phyloP scores from a whole-genome alignment of 495 filamentous ascomycete genomes.

The Pseudevernia furfuracea region DNA sequence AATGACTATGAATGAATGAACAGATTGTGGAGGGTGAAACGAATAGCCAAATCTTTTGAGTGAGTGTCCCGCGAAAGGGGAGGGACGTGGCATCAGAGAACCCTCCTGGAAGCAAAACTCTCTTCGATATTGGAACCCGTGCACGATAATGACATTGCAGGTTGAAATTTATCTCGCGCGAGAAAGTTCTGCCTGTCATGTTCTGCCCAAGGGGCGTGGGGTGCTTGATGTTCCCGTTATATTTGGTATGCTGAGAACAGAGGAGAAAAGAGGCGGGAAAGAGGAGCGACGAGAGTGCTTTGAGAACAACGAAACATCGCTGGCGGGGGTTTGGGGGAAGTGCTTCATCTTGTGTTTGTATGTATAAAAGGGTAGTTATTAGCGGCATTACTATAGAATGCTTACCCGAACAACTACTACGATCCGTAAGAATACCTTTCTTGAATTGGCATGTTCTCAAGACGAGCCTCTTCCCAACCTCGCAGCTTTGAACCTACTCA shows the following conservation, averaged over 20 bases:
- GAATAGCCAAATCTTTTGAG: conserved; percentile 48
- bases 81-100: conserved; percentile 53
- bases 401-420: neutral
- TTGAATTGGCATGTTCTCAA: neutral
- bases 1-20: neutral
- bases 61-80: conserved; percentile 18
- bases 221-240: neutral
- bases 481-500: conserved; percentile 88
- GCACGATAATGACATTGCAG: neutral
- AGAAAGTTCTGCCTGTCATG: neutral
- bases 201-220: neutral
- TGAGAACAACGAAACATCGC: too few relatives aligned
- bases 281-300: too few relatives aligned
- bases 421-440: neutral
- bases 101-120: conserved; percentile 28
- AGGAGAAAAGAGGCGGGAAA: neutral
- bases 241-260: neutral
- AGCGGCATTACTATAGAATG: neutral
- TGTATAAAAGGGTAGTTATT: neutral
- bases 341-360: neutral
- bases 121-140: neutral
- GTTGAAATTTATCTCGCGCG: neutral
- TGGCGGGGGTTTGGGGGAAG: too few relatives aligned
- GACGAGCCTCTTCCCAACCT: conserved; percentile 46
- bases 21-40: conserved; percentile 51